These are phyloP conservation scores for Phytophthora quininea DNA, from an alignment of 352 stramenopile genomes.

Conservation along the genomic window DNA sequence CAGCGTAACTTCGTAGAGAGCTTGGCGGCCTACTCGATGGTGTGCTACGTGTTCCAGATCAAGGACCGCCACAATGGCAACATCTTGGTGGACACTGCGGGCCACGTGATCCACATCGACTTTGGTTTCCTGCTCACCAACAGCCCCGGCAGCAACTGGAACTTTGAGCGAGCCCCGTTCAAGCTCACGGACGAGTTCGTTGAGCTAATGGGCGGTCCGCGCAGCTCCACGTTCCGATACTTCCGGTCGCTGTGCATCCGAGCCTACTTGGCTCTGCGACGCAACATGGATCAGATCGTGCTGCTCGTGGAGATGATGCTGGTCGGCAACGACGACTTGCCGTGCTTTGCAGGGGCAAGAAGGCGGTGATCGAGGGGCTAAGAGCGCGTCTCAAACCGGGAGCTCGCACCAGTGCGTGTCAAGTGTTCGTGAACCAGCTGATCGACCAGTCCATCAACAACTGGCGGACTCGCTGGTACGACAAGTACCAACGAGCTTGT, in stretches of 20 bases:
- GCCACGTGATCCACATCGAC: constrained; percentile 99
- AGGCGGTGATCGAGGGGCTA: constrained; percentile 78
- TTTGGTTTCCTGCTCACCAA: constrained; percentile 99
- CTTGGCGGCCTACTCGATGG: constrained; percentile 97
- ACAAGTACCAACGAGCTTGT: constrained; percentile 90
- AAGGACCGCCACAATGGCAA: constrained; percentile 99
- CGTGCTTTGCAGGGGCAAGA: constrained; percentile 88
- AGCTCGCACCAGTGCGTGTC: constrained; percentile 79
- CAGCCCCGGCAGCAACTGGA: constrained; percentile 93
- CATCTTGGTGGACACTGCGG: constrained; percentile 97
- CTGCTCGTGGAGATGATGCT: constrained; percentile 97
- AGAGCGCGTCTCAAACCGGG: constrained; percentile 77
- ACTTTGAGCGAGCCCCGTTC: constrained; percentile 97
- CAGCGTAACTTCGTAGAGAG: constrained; percentile 91
- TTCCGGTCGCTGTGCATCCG: constrained; percentile 97
- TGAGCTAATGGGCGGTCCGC: constrained; percentile 93
- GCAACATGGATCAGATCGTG: constrained; percentile 95
- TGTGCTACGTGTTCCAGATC: constrained; percentile 98
- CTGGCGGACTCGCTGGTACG: constrained; percentile 90
- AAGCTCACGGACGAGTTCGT: constrained; percentile 98
- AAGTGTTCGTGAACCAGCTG: constrained; percentile 85
- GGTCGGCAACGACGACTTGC: constrained; percentile 83
- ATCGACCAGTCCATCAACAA: constrained; percentile 91
- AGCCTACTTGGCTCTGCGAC: constrained; percentile 93
- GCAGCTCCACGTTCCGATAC: constrained; percentile 92